phyloP scores from a whole-genome alignment of 2,329 filamentous ascomycete species.

The Fulvia fulva region DNA sequence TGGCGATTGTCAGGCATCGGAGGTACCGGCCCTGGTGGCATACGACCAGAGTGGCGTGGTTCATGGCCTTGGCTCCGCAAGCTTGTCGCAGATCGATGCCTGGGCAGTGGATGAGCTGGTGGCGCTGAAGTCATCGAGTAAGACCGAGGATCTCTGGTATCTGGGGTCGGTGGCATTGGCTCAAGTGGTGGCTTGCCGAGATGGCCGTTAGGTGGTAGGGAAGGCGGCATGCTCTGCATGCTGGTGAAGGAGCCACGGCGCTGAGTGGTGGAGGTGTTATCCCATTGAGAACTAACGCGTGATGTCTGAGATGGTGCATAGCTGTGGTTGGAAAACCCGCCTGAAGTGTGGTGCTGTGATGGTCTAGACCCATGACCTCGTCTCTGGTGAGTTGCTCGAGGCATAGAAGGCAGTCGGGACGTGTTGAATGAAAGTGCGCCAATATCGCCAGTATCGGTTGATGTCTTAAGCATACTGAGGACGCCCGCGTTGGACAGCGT shows the following conservation, averaged over 20 bases:
- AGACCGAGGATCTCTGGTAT: conserved; percentile 39
- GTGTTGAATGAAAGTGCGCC: conserved; percentile 38
- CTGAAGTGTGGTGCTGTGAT: conserved; percentile 34
- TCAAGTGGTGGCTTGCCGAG: conserved; percentile 20
- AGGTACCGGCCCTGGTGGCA: conserved; percentile 31
- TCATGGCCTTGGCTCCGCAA: conserved; percentile 39
- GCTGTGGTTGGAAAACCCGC: conserved; percentile 29
- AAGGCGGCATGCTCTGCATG: conserved; percentile 42
- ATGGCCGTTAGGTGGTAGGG: conserved; percentile 28
- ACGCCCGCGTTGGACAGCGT: conserved; percentile 39
- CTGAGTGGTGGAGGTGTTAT: conserved; percentile 36
- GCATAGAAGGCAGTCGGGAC: conserved; percentile 36
- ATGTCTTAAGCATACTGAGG: conserved; percentile 49
- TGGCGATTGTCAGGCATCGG: conserved; percentile 35
- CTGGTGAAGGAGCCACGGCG: conserved; percentile 40
- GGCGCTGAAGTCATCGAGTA: conserved; percentile 41
- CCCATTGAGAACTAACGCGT: conserved; percentile 38
- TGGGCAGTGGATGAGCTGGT: conserved; percentile 36
- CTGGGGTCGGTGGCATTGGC: conserved; percentile 20
- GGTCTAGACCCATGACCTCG: conserved; percentile 35
- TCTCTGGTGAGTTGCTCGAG: conserved; percentile 35
- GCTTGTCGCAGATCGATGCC: conserved; percentile 44
- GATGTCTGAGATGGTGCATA: conserved; percentile 41
- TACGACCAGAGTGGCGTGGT: conserved; percentile 26
- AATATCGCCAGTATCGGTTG: conserved; percentile 47